Evolutionary conservation across 2,329 filamentous ascomycete genomes (phyloP), one percentile per base, ranked within the genome.

Genomic region (Zasmidium angulare): DNA sequence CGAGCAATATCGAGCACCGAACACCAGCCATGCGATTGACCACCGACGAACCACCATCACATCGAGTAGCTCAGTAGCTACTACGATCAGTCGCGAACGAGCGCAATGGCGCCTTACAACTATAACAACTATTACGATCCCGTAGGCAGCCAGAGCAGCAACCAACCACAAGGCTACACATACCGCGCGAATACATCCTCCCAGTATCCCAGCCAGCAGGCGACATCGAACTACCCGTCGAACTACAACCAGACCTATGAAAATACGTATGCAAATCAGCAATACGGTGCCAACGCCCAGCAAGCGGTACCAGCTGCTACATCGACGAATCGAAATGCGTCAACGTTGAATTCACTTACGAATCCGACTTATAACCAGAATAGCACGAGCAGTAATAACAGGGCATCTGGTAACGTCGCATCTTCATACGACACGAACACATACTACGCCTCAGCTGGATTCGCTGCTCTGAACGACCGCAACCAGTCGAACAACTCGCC

Each of bases 51-150:
- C 26, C 46, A 46, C 36, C 36, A 43, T 19, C 7, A 10, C 36
- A 46, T 50, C 58, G 36, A 61, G 23, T 47, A 31, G 48, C 43
- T 22, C 29, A 43, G 36, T 43, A 51, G 31, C 21, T 19, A 20
- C 21, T 23, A 52, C 26, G 43, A 21, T 26, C 43, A 26, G 22
- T 29, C 24, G 20, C 12, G 36, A 43, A 17, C 36, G 36, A 43
- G 36, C 48, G 24, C 29, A 20, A 70, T 72, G 69, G 65, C 67
- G 43, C 66, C 63, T 1, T 73, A 71, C 65, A 69, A 69, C 55
- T 59, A 64, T 55, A 66, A 58, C 58, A 69, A 61, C 61, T 71
- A 69, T 63, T 72, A 74, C 61, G 70, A 71, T 49, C 67, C 71
- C 3, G 68, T 67, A 6, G 70, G 69, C 11, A 73, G 71, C 49